Percentiles rank a stretch among this genome's conserved stretches.
Conservation (phyloP, 495 filamentous ascomycete species). For the Sordaria brevicollis region DNA sequence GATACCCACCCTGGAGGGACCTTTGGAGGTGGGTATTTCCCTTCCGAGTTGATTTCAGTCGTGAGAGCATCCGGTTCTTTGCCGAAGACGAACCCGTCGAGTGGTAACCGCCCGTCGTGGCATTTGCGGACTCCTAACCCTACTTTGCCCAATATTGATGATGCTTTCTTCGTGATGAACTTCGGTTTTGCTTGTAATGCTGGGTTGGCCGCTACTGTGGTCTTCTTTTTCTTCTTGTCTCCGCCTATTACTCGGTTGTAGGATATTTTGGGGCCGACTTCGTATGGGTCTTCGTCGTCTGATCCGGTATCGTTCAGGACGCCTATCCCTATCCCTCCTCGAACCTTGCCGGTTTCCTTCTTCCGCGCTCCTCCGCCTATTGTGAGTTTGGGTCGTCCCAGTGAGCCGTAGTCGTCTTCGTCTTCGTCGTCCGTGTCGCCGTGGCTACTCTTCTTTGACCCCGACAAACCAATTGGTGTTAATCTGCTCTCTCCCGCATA, state of each 20-base stretch:
- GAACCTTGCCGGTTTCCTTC: slow-evolving; percentile 39
- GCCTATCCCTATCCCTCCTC: slow-evolving; percentile 75
- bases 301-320: slow-evolving; percentile 90
- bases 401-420: slow-evolving; percentile 29
- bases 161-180: slow-evolving; percentile 66
- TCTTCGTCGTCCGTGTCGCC: slow-evolving; percentile 38
- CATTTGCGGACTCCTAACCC: slow-evolving; percentile 60
- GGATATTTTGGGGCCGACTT: slow-evolving; percentile 81
- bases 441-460: slow-evolving; percentile 7
- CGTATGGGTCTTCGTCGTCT: slow-evolving; percentile 95
- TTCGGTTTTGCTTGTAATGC: slow-evolving; percentile 56
- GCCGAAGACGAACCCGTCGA: slow-evolving; percentile 78
- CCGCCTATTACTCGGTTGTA: slow-evolving; percentile 78
- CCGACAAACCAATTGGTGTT: slow-evolving; percentile 10
- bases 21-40: slow-evolving; percentile 61
- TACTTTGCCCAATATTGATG: slow-evolving; percentile 34
- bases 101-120: slow-evolving; percentile 76
- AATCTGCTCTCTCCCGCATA: slow-evolving; percentile 59
- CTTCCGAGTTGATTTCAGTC: slow-evolving; percentile 42
- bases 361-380: slow-evolving; percentile 13
- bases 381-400: slow-evolving; percentile 20
- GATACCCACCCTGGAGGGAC: slow-evolving; percentile 74
- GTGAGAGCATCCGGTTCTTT: slow-evolving; percentile 41
- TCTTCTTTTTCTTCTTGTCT: slow-evolving; percentile 75
- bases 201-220: slow-evolving; percentile 46